A percentile compares a stretch with the other conserved stretches of the same genome.
Evolutionary conservation across 805 yeast genomes (phyloP).

Genomic region (Pichia cephalocereana): DNA sequence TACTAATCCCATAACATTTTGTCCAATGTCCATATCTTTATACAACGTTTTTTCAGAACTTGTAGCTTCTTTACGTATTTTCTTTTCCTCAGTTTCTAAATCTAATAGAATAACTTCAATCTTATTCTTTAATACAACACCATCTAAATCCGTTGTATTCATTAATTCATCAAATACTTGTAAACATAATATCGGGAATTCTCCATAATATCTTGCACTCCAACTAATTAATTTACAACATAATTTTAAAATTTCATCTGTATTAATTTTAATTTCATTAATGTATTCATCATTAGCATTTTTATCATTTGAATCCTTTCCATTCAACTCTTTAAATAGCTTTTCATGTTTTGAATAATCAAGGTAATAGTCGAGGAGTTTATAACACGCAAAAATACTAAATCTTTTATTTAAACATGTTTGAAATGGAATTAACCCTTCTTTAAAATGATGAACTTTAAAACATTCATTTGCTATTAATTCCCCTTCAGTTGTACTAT

Average conservation of each 20-base stretch:
- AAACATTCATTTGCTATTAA: slow-evolving; percentile 49
- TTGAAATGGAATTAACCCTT: slow-evolving; percentile 43
- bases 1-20: slow-evolving; percentile 15
- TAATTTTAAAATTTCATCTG: slow-evolving; percentile 32
- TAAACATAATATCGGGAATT: slow-evolving; percentile 37
- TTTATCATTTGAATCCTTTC: neutral
- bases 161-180: slow-evolving; percentile 29
- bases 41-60: slow-evolving; percentile 7
- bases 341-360: slow-evolving; percentile 14
- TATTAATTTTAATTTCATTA: slow-evolving; percentile 10
- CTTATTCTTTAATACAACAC: slow-evolving; percentile 28
- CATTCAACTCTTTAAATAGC: slow-evolving; percentile 6
- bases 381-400: slow-evolving; percentile 48
- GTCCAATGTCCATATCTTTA: slow-evolving; percentile 7
- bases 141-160: slow-evolving; percentile 28
- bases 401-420: slow-evolving; percentile 50
- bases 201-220: slow-evolving; percentile 58
- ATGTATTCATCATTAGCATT: neutral
- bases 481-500: slow-evolving; percentile 69
- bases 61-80: slow-evolving; percentile 7
- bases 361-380: slow-evolving; percentile 38
- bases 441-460: slow-evolving; percentile 38
- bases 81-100: slow-evolving; percentile 2
- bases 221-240: slow-evolving; percentile 48
- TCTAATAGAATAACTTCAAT: slow-evolving; percentile 26